Conservation (phyloP, 768 basidiomycete species). For the Neoboletus brunneissimus region DNA sequence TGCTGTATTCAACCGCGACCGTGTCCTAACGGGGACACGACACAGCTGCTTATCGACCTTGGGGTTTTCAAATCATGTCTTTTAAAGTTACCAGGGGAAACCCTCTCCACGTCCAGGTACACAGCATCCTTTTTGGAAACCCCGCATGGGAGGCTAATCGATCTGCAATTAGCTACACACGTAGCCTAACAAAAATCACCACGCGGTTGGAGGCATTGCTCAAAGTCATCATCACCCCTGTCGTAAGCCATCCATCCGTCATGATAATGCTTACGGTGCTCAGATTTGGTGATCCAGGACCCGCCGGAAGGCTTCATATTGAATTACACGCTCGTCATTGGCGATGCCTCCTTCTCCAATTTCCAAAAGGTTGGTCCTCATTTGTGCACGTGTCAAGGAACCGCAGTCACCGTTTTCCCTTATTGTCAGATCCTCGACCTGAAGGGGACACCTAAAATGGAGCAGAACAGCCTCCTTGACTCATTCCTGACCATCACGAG, state of each 20-base stretch:
- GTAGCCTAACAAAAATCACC: conserved; percentile 77
- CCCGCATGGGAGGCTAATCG: conserved; percentile 9
- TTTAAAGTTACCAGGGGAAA: conserved; percentile 77
- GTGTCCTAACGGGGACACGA: conserved; percentile 8
- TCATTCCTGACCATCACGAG: conserved; percentile 91
- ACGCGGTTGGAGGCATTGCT: conserved; percentile 85
- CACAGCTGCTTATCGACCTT: conserved; percentile 84
- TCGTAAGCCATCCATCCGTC: conserved; percentile 46
- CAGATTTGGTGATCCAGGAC: conserved; percentile 48
- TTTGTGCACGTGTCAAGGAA: not conserved
- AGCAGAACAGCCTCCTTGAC: conserved; percentile 89
- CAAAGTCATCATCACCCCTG: conserved; percentile 93
- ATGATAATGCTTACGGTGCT: not conserved
- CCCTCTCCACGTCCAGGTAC: conserved; percentile 53
- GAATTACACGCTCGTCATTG: conserved; percentile 92
- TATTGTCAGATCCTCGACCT: conserved; percentile 81
- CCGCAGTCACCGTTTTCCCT: conserved; percentile 9
- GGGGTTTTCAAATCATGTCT: conserved; percentile 83
- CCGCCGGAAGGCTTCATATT: conserved; percentile 92
- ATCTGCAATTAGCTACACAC: conserved; percentile 61
- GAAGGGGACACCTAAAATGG: conserved; percentile 83
- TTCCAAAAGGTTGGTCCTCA: conserved; percentile 84
- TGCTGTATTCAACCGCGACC: not conserved
- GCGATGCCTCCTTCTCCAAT: conserved; percentile 92
- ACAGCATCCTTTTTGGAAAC: conserved; percentile 8